Conservation (phyloP, 2,329 filamentous ascomycete genomes). For the Epichloe amarillans region DNA sequence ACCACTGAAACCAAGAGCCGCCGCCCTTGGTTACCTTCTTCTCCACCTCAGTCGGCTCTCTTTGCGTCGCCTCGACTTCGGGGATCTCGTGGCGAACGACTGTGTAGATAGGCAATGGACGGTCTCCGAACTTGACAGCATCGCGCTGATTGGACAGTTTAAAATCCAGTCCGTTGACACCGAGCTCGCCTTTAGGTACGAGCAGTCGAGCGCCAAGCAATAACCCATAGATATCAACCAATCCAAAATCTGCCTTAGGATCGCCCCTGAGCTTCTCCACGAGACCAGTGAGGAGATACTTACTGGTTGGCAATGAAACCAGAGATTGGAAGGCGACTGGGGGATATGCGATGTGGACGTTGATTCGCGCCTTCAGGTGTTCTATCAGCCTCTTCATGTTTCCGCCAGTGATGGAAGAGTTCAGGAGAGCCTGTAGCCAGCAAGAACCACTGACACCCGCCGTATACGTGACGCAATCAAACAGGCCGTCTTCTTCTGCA, state of each 20-base stretch:
- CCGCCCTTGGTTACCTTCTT: conserved; percentile 47
- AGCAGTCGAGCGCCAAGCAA: conserved; percentile 73
- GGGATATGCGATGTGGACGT: conserved; percentile 90
- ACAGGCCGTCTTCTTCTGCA: conserved; percentile 72
- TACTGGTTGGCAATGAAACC: conserved; percentile 84
- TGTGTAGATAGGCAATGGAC: conserved; percentile 89
- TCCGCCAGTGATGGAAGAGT: conserved; percentile 55
- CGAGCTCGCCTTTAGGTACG: conserved; percentile 65
- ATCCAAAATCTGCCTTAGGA: conserved; percentile 56
- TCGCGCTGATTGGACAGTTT: conserved; percentile 80
- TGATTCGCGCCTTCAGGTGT: conserved; percentile 74
- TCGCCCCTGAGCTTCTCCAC: conserved; percentile 85
- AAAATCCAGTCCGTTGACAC: conserved; percentile 63
- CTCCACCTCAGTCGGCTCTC: conserved; percentile 5
- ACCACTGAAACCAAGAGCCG: conserved; percentile 96
- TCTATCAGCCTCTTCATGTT: conserved; percentile 59
- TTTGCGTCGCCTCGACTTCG: conserved; percentile 27
- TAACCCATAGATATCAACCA: conserved; percentile 88
- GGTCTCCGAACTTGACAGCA: conserved; percentile 62
- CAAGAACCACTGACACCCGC: conserved; percentile 92
- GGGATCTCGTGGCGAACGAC: conserved; percentile 94
- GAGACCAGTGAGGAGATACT: conserved; percentile 73
- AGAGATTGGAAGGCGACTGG: conserved; percentile 70
- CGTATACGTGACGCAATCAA: conserved; percentile 90
- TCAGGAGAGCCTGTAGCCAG: conserved; percentile 83